Base-by-base conservation (phyloP, 2,329 filamentous ascomycete genomes). In the Akanthomyces muscarius region DNA sequence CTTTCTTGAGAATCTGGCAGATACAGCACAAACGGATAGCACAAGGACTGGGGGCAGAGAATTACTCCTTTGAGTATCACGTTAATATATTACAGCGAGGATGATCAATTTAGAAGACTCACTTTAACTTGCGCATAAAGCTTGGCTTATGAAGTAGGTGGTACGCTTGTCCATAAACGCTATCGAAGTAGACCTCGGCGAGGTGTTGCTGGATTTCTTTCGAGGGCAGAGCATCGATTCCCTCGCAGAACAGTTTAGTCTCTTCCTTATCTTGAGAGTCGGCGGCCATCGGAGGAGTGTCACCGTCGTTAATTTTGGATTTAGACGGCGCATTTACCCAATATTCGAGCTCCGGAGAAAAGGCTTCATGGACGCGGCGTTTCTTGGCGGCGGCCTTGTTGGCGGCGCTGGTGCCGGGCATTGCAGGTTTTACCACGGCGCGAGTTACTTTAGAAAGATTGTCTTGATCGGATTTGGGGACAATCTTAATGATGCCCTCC, bases 141-240 rank as follows among this genome's bases (percentile, higher is more conserved):
- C 93, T 98, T 42, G 95, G 94, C 73, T 97, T 98, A 76, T 99
- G 95, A 11, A 99, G 84, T 23, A 99, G 80, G 67, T 96, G 90
- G 73, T 98, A 99, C 38, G 92, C 91, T 73, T 98, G 95, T 10
- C 95, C 95, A 72, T 99, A 98, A 0, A 98, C 85, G 70, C 90
- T 93, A 71, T 98, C 94, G 71, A 98, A 99, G 73, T 96, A 99
- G 0, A 97, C 87, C 70, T 98, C 93, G 21, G 93, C 89, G 6
- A 99, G 82, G 75, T 98, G 94, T 71, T 97, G 90, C 73, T 98
- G 95, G 14, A 97, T 86, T 47, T 97, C 93, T 72, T 89, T 88
- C 0, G 91, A 81, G 0, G 95, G 95, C 16, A 99, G 77, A 63
- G 89, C 88, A 67, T 96, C 92, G 2, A 85, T 83, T 1, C 95